Evolutionary conservation across 169 alveolate genomes (phyloP).

Genomic region (Plasmodium yoelii): DNA sequence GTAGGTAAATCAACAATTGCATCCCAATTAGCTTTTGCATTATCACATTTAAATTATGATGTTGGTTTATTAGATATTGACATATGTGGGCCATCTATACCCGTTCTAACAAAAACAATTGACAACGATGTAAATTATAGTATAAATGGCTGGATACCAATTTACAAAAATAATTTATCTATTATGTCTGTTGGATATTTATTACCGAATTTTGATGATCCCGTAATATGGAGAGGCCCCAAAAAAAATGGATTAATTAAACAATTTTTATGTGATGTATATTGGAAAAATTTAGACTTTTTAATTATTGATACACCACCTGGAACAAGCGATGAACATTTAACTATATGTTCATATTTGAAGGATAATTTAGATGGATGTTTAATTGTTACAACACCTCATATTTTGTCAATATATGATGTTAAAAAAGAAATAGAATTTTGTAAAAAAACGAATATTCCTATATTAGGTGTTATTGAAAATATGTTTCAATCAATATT

Average conservation of each 20-base stretch:
- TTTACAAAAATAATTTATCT: constrained; percentile 94
- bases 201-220: constrained; percentile 94
- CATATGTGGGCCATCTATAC: constrained; percentile 99
- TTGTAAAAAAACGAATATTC: constrained; percentile 90
- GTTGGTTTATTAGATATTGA: constrained; percentile 98
- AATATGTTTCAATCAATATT: constrained; percentile 94
- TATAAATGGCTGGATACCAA: constrained; percentile 98
- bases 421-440: constrained; percentile 79
- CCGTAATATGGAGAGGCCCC: constrained; percentile 99
- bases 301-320: constrained; percentile 99
- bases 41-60: constrained; percentile 85
- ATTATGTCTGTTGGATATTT: constrained; percentile 98
- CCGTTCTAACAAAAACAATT: constrained; percentile 94
- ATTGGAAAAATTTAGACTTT: constrained; percentile 98
- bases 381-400: constrained; percentile 92
- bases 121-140: constrained; percentile 95
- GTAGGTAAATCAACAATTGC: constrained; percentile 99
- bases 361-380: constrained; percentile 90
- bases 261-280: constrained; percentile 97
- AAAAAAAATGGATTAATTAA: constrained; percentile 95
- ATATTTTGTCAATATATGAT: constrained; percentile 78
- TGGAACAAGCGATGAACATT: constrained; percentile 99
- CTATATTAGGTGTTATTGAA: constrained; percentile 96
- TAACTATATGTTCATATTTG: constrained; percentile 93
- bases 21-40: constrained; percentile 92